Percentiles rank a stretch among this genome's conserved stretches.
Conservation (phyloP, 495 filamentous ascomycete species). For the Hyaloscypha hepaticicola region DNA sequence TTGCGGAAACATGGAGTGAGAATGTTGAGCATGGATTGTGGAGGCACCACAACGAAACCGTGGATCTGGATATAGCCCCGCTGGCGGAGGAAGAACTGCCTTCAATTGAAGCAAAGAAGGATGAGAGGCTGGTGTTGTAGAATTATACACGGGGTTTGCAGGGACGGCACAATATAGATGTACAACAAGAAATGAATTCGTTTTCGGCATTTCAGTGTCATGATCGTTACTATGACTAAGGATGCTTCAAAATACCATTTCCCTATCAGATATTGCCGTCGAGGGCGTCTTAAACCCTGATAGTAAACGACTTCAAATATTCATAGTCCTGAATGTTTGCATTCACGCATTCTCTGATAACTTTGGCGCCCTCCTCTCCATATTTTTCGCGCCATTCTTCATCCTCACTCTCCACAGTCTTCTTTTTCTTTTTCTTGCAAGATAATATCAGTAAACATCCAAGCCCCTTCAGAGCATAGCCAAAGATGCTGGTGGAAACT, state of each 20-base stretch:
- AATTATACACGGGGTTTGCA: constrained; percentile 17
- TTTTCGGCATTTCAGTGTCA: neutral
- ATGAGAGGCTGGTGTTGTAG: neutral
- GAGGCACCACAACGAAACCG: constrained; percentile 16
- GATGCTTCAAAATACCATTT: neutral
- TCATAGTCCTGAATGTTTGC: constrained; percentile 83
- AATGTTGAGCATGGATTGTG: constrained; percentile 63
- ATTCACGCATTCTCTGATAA: constrained; percentile 75
- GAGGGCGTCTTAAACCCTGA: constrained; percentile 43
- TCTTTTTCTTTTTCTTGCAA: constrained; percentile 52
- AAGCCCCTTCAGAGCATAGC: neutral
- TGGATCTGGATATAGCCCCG: neutral
- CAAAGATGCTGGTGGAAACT: constrained; percentile 33
- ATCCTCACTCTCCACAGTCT: constrained; percentile 70
- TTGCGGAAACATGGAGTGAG: constrained; percentile 65
- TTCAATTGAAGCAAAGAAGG: constrained; percentile 7
- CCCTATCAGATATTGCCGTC: too few species aligned
- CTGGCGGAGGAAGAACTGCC: neutral
- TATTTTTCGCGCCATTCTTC: constrained; percentile 80
- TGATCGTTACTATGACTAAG: constrained; percentile 1
- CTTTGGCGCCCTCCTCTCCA: constrained; percentile 69
- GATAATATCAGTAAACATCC: constrained; percentile 12
- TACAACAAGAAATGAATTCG: neutral
- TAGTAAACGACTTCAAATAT: constrained; percentile 85
- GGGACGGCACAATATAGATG: constrained; percentile 7